Percentiles rank a stretch among this genome's conserved stretches.
Conservation (phyloP, 345 rosid species). For the Populus euphratica region DNA sequence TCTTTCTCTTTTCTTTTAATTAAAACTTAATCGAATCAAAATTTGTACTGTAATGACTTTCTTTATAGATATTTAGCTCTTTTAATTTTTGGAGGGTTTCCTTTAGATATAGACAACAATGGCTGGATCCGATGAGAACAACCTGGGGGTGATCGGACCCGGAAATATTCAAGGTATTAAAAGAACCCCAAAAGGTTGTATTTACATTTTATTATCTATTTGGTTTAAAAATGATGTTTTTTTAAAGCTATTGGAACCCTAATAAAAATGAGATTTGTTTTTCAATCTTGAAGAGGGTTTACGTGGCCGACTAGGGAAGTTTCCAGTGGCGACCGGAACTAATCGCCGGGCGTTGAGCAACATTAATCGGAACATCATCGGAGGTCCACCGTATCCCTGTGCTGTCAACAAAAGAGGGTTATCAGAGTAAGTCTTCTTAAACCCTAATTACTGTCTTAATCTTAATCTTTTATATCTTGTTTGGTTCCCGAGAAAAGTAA, state of each 20-base stretch:
- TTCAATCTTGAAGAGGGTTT: conserved; percentile 41
- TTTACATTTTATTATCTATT: neutral
- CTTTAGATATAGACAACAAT: conserved; percentile 35
- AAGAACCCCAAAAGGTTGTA: neutral
- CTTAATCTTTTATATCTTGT: neutral
- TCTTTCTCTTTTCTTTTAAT: conserved; percentile 1
- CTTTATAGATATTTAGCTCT: neutral
- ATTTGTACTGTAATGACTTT: neutral
- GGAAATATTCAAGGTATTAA: conserved; percentile 47
- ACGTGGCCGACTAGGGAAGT: conserved; percentile 56
- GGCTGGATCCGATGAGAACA: conserved; percentile 81
- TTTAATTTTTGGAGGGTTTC: conserved; percentile 18
- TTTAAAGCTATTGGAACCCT: conserved; percentile 10
- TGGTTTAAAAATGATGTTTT: neutral
- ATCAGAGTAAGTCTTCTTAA: conserved; percentile 45
- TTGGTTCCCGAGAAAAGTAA: neutral
- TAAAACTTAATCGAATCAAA: neutral
- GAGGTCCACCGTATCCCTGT: conserved; percentile 60
- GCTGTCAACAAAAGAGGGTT: conserved; percentile 63
- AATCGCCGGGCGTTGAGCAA: conserved; percentile 70
- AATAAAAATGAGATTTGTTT: conserved; percentile 13
- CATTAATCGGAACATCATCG: conserved; percentile 61
- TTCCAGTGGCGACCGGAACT: conserved; percentile 38
- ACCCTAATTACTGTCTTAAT: neutral
- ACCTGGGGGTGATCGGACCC: conserved; percentile 57